phyloP scores from a whole-genome alignment of 83 land plant species.

The Thuja plicata region DNA sequence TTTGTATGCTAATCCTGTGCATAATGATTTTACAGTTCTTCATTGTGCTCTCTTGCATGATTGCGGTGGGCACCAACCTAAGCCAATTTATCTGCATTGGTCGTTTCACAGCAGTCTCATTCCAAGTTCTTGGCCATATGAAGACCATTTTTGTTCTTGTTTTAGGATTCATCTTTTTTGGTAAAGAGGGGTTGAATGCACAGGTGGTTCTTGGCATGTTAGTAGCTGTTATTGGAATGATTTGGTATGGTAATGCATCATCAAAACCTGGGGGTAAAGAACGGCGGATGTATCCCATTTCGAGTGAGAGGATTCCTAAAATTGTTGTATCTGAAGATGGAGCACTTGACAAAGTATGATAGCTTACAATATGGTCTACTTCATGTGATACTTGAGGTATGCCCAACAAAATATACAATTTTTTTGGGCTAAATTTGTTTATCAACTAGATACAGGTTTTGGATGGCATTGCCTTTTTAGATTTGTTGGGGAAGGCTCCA shows the following conservation, averaged over 20 bases:
- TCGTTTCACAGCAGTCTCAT: slow-evolving; percentile 65
- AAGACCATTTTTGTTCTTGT: slow-evolving; percentile 56
- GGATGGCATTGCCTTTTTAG: slow-evolving; percentile 4
- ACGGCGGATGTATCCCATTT: slow-evolving; percentile 23
- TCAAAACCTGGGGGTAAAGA: slow-evolving; percentile 71
- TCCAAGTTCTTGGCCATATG: slow-evolving; percentile 69
- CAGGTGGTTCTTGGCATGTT: slow-evolving; percentile 64
- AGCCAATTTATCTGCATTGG: slow-evolving; percentile 76
- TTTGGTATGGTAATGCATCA: slow-evolving; percentile 74
- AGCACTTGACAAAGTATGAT: slow-evolving; percentile 11
- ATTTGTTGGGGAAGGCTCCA: slow-evolving; percentile 2
- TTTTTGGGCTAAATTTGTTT: slow-evolving; percentile 6
- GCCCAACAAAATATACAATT: neutral
- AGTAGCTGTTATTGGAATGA: slow-evolving; percentile 59
- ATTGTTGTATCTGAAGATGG: slow-evolving; percentile 15
- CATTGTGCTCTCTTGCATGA: slow-evolving; percentile 59
- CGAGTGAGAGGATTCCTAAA: slow-evolving; percentile 23
- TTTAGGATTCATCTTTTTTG: slow-evolving; percentile 61
- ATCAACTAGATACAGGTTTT: neutral
- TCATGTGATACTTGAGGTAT: neutral
- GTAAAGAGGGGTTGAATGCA: slow-evolving; percentile 53
- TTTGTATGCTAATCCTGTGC: slow-evolving; percentile 5
- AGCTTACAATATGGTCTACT: neutral
- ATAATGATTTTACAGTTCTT: slow-evolving; percentile 54
- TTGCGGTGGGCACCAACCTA: slow-evolving; percentile 72